phyloP scores from a whole-genome alignment of 2,329 filamentous ascomycete genomes.

The Plenodomus lindquistii region DNA sequence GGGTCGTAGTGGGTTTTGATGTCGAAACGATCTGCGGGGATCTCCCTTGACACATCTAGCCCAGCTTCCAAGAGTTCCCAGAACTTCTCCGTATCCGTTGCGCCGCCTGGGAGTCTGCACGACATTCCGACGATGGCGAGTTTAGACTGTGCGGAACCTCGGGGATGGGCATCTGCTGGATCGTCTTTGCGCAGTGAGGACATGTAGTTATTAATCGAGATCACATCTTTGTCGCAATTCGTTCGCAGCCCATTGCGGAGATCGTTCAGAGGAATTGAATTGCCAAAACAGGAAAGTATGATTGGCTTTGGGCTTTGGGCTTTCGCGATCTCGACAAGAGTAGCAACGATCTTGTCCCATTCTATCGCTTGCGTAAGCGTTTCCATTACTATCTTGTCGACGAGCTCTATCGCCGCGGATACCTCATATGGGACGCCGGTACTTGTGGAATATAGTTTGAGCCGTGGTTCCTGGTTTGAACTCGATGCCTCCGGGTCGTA shows the following conservation, averaged over 20 bases:
- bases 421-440: conserved; percentile 42
- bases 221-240: not conserved
- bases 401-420: conserved; percentile 20
- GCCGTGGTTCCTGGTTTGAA: conserved; percentile 37
- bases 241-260: conserved; percentile 8
- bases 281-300: conserved; percentile 17
- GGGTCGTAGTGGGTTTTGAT: conserved; percentile 23
- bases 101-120: conserved; percentile 39
- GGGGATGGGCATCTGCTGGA: not conserved
- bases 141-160: conserved; percentile 11
- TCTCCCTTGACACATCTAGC: conserved; percentile 32
- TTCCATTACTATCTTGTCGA: conserved; percentile 16
- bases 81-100: conserved; percentile 32
- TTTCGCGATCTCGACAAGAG: conserved; percentile 12
- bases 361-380: conserved; percentile 18
- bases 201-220: conserved; percentile 2
- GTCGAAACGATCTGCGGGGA: conserved; percentile 34
- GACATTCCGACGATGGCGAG: conserved; percentile 44
- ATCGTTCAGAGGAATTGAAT: conserved; percentile 24
- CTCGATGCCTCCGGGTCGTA: conserved; percentile 27
- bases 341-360: conserved; percentile 20
- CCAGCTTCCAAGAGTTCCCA: conserved; percentile 41
- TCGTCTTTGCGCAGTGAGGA: conserved; percentile 1
- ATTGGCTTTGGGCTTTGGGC: not conserved
- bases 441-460: conserved; percentile 57